Evolutionary conservation across 2,329 filamentous ascomycete genomes (phyloP).

Genomic region (Cercospora berteroae): DNA sequence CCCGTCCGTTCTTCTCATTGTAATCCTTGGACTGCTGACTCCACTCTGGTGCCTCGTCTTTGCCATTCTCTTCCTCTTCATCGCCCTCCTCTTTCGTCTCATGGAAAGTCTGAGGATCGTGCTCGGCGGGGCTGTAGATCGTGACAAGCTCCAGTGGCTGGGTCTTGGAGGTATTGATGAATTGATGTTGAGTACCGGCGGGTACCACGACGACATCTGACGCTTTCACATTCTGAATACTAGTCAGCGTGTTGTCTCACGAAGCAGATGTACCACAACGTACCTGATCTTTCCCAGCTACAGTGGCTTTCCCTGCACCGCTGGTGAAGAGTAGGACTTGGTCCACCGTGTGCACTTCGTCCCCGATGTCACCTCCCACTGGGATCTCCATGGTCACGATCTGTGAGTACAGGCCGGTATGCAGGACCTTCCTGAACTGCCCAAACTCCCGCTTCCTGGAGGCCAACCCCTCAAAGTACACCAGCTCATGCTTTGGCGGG

Average conservation of each 20-base stretch:
- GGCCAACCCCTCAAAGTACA: slow-evolving; percentile 59
- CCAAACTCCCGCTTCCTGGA: slow-evolving; percentile 55
- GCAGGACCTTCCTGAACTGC: slow-evolving; percentile 61
- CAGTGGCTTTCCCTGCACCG: slow-evolving; percentile 57
- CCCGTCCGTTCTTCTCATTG: slow-evolving; percentile 57
- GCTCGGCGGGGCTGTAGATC: slow-evolving; percentile 63
- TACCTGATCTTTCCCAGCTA: slow-evolving; percentile 58
- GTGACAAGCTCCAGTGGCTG: slow-evolving; percentile 61
- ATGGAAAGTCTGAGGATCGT: slow-evolving; percentile 59
- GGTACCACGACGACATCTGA: slow-evolving; percentile 62
- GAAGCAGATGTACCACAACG: too few relatives aligned
- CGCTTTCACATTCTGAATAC: slow-evolving; percentile 48
- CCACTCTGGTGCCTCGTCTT: slow-evolving; percentile 62
- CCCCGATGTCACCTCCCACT: slow-evolving; percentile 63
- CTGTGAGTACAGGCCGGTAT: slow-evolving; percentile 62
- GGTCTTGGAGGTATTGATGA: slow-evolving; percentile 58
- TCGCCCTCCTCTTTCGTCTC: slow-evolving; percentile 63
- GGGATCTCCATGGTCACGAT: slow-evolving; percentile 65
- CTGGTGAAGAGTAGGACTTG: slow-evolving; percentile 65
- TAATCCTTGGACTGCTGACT: slow-evolving; percentile 55
- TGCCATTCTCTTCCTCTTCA: slow-evolving; percentile 59
- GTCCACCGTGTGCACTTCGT: slow-evolving; percentile 65
- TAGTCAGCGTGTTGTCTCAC: slow-evolving; percentile 26
- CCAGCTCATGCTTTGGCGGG: slow-evolving; percentile 52
- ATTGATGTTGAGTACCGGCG: slow-evolving; percentile 65